Percentiles rank a stretch among this genome's conserved stretches.
phyloP scores from a whole-genome alignment of 768 basidiomycete species.

The Hypholoma fasciculare region DNA sequence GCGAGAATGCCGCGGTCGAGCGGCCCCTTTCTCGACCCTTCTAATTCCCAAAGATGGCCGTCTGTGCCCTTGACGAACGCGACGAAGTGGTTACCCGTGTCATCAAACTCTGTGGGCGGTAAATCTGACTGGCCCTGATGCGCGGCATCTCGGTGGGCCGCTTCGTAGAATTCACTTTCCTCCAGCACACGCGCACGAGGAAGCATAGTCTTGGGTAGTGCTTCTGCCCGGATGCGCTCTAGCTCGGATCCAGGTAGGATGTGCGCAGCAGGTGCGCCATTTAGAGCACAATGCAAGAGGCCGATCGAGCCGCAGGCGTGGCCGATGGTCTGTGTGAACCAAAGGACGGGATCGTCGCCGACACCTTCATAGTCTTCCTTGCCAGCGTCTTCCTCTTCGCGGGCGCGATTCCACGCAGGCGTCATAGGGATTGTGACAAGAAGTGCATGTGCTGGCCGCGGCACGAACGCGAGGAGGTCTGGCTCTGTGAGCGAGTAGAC shows the following conservation, averaged over 20 bases:
- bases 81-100: slow-evolving; percentile 8
- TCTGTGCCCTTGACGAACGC: slow-evolving; percentile 13
- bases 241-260: slow-evolving; percentile 9
- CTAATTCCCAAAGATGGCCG: slow-evolving; percentile 12
- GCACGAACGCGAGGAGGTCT: slow-evolving; percentile 5
- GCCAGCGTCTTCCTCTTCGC: slow-evolving; percentile 4
- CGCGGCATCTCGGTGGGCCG: slow-evolving; percentile 7
- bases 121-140: slow-evolving; percentile 6
- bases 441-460: slow-evolving; percentile 10
- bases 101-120: neutral
- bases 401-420: slow-evolving; percentile 2
- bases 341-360: slow-evolving; percentile 11
- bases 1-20: slow-evolving; percentile 7
- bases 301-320: slow-evolving; percentile 13
- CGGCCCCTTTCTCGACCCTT: slow-evolving; percentile 10
- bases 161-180: slow-evolving; percentile 3
- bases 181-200: slow-evolving; percentile 11
- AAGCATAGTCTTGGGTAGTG: slow-evolving; percentile 2
- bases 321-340: slow-evolving; percentile 13
- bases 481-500: slow-evolving; percentile 11
- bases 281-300: slow-evolving; percentile 7
- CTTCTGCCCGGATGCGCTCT: neutral
- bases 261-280: neutral
- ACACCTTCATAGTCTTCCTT: neutral
- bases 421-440: slow-evolving; percentile 13